Percentiles rank a stretch among this genome's conserved stretches.
Evolutionary conservation across 1,284 basidiomycete genomes (phyloP).

Genomic region (Lentinula novae-zelandiae): DNA sequence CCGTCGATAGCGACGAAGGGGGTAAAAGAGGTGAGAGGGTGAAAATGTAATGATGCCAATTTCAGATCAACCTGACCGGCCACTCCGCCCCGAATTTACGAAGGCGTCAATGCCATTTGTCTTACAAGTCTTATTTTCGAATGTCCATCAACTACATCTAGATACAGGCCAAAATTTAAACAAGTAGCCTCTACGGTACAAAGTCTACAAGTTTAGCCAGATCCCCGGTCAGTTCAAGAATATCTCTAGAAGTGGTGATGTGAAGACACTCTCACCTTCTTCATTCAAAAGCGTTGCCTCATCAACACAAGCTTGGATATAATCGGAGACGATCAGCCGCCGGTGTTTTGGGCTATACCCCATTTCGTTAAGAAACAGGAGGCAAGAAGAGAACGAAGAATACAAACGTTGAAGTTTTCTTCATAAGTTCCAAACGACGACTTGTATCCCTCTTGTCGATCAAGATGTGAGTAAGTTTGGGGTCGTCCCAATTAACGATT

Average conservation of each 20-base stretch:
- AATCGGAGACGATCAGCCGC: constrained; percentile 74
- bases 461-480: constrained; percentile 81
- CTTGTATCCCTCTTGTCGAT: constrained; percentile 74
- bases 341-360: constrained; percentile 68
- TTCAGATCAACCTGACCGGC: constrained; percentile 13
- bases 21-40: background rate
- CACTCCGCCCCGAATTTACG: background rate
- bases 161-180: background rate
- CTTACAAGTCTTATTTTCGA: background rate
- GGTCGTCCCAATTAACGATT: constrained; percentile 63
- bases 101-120: background rate
- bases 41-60: constrained; percentile 8
- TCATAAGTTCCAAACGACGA: constrained; percentile 67
- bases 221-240: background rate
- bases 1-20: background rate
- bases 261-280: constrained; percentile 48
- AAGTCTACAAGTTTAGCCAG: constrained; percentile 10
- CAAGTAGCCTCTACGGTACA: constrained; percentile 8
- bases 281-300: constrained; percentile 81
- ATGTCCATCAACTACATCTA: background rate
- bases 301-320: constrained; percentile 72
- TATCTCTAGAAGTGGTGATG: background rate
- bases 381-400: background rate
- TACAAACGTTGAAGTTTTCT: constrained; percentile 64
- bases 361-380: constrained; percentile 9